A percentile compares a stretch with the other conserved stretches of the same genome.
phyloP scores from a whole-genome alignment of 2,329 filamentous ascomycete species.

The Xylaria multiplex region DNA sequence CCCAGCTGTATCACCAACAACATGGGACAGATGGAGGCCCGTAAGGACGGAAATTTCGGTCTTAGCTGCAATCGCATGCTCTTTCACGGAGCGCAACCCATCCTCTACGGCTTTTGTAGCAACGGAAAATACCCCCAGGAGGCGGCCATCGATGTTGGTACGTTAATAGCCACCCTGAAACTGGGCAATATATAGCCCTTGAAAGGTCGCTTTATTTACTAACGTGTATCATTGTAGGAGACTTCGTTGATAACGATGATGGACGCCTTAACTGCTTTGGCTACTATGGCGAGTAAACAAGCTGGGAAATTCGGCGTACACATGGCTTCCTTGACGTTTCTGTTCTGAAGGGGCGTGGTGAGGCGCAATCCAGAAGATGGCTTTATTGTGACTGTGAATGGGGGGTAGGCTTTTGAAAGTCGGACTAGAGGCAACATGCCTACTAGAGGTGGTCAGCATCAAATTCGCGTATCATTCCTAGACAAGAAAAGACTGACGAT shows the following conservation, averaged over 20 bases:
- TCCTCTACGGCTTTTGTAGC: conserved; percentile 22
- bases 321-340: background rate
- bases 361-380: background rate
- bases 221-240: conserved; percentile 12
- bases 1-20: conserved; percentile 33
- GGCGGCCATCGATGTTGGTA: conserved; percentile 23
- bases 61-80: conserved; percentile 25
- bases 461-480: background rate
- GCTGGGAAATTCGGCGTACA: background rate
- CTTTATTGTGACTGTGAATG: background rate
- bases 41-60: conserved; percentile 25
- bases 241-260: conserved; percentile 29
- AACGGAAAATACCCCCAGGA: conserved; percentile 7
- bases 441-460: background rate
- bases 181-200: too few relatives aligned
- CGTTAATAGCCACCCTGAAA: background rate
- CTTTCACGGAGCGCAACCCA: conserved; percentile 13
- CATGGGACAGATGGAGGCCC: conserved; percentile 23
- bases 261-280: conserved; percentile 31
- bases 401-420: background rate
- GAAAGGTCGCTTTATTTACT: background rate
- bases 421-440: background rate
- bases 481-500: background rate
- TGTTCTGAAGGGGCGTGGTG: background rate
- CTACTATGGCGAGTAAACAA: conserved; percentile 15